Conservation (phyloP, 805 yeast species). For the Kazachstania psychrophila region DNA sequence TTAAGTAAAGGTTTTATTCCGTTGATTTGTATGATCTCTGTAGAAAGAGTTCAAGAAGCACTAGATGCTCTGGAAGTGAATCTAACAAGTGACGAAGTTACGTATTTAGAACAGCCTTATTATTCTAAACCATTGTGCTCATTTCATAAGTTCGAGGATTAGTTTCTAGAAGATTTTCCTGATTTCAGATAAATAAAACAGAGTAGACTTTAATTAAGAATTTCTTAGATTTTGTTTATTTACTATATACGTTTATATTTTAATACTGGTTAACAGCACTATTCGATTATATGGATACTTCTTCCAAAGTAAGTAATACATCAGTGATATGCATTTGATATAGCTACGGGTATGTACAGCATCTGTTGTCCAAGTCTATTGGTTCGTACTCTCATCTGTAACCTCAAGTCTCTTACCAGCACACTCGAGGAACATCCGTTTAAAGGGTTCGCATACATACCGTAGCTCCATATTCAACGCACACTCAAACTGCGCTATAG, state of each 20-base stretch:
- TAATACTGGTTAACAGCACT: too few species aligned
- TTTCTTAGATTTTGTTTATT: too few species aligned
- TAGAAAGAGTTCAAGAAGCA: constrained; percentile 44
- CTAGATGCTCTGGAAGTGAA: constrained; percentile 34
- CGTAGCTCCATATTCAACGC: constrained; percentile 32
- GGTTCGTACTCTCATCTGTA: constrained; percentile 10
- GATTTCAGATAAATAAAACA: too few species aligned
- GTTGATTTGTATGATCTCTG: constrained; percentile 44
- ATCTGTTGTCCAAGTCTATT: neutral
- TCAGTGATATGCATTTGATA: too few species aligned
- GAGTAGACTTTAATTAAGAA: too few species aligned
- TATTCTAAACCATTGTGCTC: constrained; percentile 14
- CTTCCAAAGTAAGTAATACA: too few species aligned
- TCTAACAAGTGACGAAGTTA: constrained; percentile 24
- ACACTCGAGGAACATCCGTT: constrained; percentile 39
- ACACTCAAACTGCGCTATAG: constrained; percentile 41
- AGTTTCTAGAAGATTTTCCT: too few species aligned
- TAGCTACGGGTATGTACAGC: too few species aligned
- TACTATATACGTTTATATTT: too few species aligned
- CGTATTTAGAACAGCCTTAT: constrained; percentile 19
- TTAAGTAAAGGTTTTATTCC: constrained; percentile 43
- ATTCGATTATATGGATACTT: too few species aligned
- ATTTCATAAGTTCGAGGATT: too few species aligned
- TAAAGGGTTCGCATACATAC: constrained; percentile 41
- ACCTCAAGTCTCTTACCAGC: neutral